A percentile compares a stretch with the other conserved stretches of the same genome.
phyloP scores from a whole-genome alignment of 352 stramenopile species.

The Saprolegnia diclina region DNA sequence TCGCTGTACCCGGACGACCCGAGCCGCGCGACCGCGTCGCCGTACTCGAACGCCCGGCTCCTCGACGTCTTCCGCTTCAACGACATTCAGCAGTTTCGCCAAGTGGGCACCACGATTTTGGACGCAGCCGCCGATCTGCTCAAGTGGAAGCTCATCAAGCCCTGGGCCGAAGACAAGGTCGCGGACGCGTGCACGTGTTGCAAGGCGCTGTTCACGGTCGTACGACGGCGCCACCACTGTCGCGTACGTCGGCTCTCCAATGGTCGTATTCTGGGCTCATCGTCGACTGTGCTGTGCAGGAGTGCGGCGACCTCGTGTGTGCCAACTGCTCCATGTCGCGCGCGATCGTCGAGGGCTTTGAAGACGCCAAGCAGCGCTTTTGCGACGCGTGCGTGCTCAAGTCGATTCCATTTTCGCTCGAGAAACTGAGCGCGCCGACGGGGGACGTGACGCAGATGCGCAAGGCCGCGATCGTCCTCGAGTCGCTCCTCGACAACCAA shows the following conservation, averaged over 20 bases:
- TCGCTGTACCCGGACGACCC: conserved; percentile 61
- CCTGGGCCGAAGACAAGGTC: conserved; percentile 84
- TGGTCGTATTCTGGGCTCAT: background rate
- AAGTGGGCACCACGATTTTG: conserved; percentile 55
- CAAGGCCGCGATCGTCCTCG: conserved; percentile 63
- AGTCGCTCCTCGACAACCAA: conserved; percentile 80
- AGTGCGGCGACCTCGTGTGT: conserved; percentile 85
- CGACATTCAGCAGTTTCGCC: conserved; percentile 38
- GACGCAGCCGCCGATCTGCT: conserved; percentile 78
- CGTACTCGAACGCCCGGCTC: conserved; percentile 77
- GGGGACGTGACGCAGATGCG: conserved; percentile 58
- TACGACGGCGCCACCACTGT: conserved; percentile 77
- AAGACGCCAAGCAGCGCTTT: conserved; percentile 61
- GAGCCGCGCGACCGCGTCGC: conserved; percentile 45
- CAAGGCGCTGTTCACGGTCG: conserved; percentile 72
- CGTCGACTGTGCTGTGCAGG: conserved; percentile 32
- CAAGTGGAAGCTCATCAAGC: conserved; percentile 83
- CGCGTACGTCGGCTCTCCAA: conserved; percentile 56
- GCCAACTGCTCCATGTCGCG: conserved; percentile 80
- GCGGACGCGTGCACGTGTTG: conserved; percentile 66
- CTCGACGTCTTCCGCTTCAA: conserved; percentile 72
- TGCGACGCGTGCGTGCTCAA: conserved; percentile 82
- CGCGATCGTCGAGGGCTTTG: conserved; percentile 70
- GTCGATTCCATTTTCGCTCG: conserved; percentile 64
- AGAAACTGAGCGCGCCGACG: conserved; percentile 41